Percentiles rank a stretch among this genome's conserved stretches.
Evolutionary conservation across 495 filamentous ascomycete species (phyloP).

Genomic region (Extremus antarcticus): DNA sequence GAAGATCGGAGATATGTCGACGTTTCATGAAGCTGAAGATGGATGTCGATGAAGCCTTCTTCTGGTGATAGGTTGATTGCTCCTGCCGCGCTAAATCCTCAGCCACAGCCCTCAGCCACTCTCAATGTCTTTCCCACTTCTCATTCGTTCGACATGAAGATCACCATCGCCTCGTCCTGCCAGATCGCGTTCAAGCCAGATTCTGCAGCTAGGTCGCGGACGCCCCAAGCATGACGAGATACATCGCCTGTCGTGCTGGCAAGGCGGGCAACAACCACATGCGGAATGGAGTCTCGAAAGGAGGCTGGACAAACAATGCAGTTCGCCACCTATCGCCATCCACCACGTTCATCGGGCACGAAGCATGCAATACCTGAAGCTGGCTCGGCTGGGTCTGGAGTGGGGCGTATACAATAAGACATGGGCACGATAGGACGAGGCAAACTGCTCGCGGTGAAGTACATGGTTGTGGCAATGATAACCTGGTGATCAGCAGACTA

Average conservation of each 20-base stretch:
- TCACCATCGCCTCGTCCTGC: not conserved
- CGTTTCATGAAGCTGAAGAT: no score
- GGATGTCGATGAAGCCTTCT: no score
- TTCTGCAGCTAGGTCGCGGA: no score
- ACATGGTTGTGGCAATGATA: no score
- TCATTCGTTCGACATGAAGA: slow-evolving; percentile 1
- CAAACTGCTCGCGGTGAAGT: not conserved
- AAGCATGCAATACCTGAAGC: not conserved
- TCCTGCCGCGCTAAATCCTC: not conserved
- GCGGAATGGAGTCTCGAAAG: not conserved
- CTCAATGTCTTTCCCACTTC: not conserved
- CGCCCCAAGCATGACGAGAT: not conserved
- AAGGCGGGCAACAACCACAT: not conserved
- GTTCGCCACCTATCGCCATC: not conserved
- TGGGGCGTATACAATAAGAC: not conserved
- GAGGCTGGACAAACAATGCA: not conserved
- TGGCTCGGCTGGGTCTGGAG: not conserved
- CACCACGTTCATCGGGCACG: not conserved
- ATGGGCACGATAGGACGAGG: no score
- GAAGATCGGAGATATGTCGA: no score
- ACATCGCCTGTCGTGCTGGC: not conserved
- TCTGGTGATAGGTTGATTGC: no score
- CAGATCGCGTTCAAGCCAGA: not conserved
- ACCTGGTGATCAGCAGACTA: no score
- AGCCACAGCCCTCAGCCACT: not conserved